Conservation (phyloP, 2,329 filamentous ascomycete species). For the Verticillium albo-atrum region DNA sequence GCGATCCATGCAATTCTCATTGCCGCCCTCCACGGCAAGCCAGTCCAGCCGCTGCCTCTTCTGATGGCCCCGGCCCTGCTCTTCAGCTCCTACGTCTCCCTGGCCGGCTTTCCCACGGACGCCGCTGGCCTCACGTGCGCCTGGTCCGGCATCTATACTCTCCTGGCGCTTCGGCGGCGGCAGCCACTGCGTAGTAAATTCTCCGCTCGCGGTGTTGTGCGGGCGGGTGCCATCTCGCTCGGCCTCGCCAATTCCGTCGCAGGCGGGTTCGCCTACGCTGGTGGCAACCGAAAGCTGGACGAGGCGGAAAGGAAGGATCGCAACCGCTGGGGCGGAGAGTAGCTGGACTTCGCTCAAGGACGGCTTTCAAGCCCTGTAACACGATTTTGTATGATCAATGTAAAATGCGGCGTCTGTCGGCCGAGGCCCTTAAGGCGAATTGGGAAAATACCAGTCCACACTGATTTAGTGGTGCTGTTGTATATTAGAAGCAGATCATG, state of each 20-base stretch:
- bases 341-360: neutral
- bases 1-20: constrained; percentile 53
- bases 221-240: constrained; percentile 45
- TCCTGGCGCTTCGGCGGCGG: constrained; percentile 47
- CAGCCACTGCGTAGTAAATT: constrained; percentile 36
- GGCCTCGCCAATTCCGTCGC: constrained; percentile 43
- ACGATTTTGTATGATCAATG: neutral
- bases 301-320: constrained; percentile 41
- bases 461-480: too few relatives aligned
- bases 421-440: too few relatives aligned
- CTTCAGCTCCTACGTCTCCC: constrained; percentile 55
- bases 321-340: constrained; percentile 40
- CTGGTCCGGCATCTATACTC: constrained; percentile 52
- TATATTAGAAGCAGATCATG: neutral
- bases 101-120: constrained; percentile 54
- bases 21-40: constrained; percentile 51
- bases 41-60: constrained; percentile 46
- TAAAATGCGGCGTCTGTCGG: neutral
- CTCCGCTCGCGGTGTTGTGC: constrained; percentile 43
- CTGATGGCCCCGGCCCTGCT: constrained; percentile 46
- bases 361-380: neutral
- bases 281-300: constrained; percentile 45
- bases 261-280: constrained; percentile 47
- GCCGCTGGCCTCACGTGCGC: constrained; percentile 51
- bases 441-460: too few relatives aligned